These are phyloP conservation scores for Leccinum olivaceopallidum DNA, from an alignment of 768 basidiomycete species.

Conservation along the genomic window DNA sequence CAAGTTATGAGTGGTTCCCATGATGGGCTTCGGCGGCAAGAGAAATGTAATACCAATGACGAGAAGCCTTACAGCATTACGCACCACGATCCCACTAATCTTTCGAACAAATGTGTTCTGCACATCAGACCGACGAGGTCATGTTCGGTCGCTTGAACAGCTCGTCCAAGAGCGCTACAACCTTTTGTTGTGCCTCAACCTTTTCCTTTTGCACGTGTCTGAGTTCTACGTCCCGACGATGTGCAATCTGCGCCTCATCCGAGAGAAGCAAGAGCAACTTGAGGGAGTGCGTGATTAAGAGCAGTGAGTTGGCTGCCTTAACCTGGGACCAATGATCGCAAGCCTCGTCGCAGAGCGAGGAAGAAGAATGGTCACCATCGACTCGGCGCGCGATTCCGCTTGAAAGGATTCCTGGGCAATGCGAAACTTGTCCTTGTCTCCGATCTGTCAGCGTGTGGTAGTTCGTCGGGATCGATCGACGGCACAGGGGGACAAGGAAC, in stretches of 20 bases:
- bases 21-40: too few species aligned
- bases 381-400: slow-evolving; percentile 81
- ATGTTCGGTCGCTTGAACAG: slow-evolving; percentile 7
- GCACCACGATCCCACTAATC: too few species aligned
- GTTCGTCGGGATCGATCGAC: neutral
- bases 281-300: slow-evolving; percentile 95
- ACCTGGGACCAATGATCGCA: slow-evolving; percentile 47
- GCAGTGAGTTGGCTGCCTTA: slow-evolving; percentile 79
- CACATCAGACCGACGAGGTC: slow-evolving; percentile 7
- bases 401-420: slow-evolving; percentile 87
- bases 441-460: slow-evolving; percentile 51
- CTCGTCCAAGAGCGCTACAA: slow-evolving; percentile 64
- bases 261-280: slow-evolving; percentile 86
- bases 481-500: neutral
- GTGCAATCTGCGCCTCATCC: slow-evolving; percentile 86
- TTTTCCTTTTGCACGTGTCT: slow-evolving; percentile 67
- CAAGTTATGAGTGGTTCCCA: neutral
- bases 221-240: slow-evolving; percentile 75
- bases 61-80: too few species aligned
- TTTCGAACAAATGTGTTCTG: neutral
- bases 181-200: slow-evolving; percentile 59
- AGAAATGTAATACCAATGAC: neutral
- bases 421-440: slow-evolving; percentile 85
- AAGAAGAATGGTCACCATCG: slow-evolving; percentile 57
- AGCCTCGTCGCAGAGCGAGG: neutral